Conservation (phyloP, 768 basidiomycete species). For the Termitomyces sp. region DNA sequence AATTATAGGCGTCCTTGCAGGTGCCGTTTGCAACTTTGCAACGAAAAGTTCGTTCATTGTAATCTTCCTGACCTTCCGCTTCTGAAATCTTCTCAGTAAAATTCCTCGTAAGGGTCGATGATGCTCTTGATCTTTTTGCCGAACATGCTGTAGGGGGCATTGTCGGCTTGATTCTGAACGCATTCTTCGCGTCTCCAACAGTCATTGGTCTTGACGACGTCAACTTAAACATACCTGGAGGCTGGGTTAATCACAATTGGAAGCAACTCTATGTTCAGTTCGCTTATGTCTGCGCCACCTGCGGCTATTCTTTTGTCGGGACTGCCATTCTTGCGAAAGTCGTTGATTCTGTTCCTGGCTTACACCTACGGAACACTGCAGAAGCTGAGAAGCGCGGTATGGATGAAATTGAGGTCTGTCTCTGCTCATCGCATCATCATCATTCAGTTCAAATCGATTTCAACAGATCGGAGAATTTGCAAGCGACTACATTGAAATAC, state of each 20-base stretch:
- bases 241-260: constrained; percentile 74
- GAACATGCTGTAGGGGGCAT: constrained; percentile 86
- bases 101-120: constrained; percentile 67
- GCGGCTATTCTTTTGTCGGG: constrained; percentile 53
- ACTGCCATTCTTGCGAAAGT: constrained; percentile 56
- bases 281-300: constrained; percentile 52
- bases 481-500: constrained; percentile 63
- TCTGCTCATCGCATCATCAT: background rate
- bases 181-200: constrained; percentile 61
- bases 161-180: constrained; percentile 67
- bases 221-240: constrained; percentile 45
- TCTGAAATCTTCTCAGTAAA: constrained; percentile 43
- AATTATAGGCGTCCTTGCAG: constrained; percentile 68
- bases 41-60: constrained; percentile 55
- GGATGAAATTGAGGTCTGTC: constrained; percentile 64
- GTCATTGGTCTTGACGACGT: constrained; percentile 69
- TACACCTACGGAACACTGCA: constrained; percentile 45
- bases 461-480: constrained; percentile 63
- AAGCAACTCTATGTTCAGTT: constrained; percentile 79
- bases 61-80: background rate
- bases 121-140: constrained; percentile 89
- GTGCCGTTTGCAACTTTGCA: constrained; percentile 73
- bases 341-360: constrained; percentile 52
- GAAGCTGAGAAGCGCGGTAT: constrained; percentile 59
- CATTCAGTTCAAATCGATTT: background rate